These are phyloP conservation scores for Beta lomatogona DNA, from an alignment of 179 eudicot genomes.

Conservation along the genomic window DNA sequence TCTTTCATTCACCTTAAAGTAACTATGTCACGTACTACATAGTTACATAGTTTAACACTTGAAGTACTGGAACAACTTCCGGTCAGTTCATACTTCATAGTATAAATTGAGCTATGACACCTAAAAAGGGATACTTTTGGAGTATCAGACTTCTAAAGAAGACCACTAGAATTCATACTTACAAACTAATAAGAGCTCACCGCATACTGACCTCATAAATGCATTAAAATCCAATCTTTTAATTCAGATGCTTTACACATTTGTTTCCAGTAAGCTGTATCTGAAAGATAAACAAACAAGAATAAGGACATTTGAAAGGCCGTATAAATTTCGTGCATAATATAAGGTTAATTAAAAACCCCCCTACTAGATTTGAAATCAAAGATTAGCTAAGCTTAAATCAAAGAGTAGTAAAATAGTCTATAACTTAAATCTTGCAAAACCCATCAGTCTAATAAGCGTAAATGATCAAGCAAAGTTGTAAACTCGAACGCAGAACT, in stretches of 20 bases:
- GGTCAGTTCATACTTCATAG: too few species aligned
- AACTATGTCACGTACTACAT: background rate
- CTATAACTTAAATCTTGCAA: background rate
- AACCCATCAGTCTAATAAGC: background rate
- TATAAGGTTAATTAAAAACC: background rate
- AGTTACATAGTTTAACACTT: background rate
- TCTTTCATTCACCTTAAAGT: background rate
- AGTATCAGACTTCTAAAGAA: background rate
- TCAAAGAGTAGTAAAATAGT: background rate
- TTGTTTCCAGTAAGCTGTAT: too few species aligned
- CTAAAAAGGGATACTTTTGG: background rate
- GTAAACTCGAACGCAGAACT: background rate
- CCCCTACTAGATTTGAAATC: background rate
- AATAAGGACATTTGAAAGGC: background rate
- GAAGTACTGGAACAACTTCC: background rate
- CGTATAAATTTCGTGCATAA: background rate
- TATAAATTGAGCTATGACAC: background rate
- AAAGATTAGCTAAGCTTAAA: background rate
- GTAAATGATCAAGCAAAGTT: background rate
- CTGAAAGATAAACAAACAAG: background rate
- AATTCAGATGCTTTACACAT: background rate
- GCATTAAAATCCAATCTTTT: constrained; percentile 9
- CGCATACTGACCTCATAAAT: constrained; percentile 5
- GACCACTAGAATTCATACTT: background rate
- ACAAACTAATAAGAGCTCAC: background rate